A percentile compares a stretch with the other conserved stretches of the same genome.
Evolutionary conservation across 345 rosid genomes (phyloP).

Genomic region (Laguncularia racemosa): DNA sequence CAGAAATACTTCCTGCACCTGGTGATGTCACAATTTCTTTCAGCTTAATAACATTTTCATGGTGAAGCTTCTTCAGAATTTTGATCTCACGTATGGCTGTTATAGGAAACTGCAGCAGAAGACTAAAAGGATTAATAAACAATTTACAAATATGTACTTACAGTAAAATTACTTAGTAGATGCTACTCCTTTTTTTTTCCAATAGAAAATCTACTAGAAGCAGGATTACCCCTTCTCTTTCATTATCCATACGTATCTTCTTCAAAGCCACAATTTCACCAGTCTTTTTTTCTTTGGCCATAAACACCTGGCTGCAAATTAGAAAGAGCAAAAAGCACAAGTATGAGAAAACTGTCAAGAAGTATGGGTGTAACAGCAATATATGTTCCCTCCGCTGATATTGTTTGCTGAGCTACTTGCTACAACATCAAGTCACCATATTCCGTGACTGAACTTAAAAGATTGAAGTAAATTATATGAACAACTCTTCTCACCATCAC

Average conservation of each 20-base stretch:
- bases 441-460: no score
- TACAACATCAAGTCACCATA: no score
- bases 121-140: neutral
- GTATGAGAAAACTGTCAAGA: neutral
- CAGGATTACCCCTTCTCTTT: slow-evolving; percentile 75
- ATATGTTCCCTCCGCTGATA: no score
- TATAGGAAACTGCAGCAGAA: slow-evolving; percentile 48
- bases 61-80: slow-evolving; percentile 67
- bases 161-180: no score
- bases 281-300: slow-evolving; percentile 82
- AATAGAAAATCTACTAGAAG: no score
- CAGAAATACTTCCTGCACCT: slow-evolving; percentile 20
- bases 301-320: slow-evolving; percentile 78
- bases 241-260: slow-evolving; percentile 96
- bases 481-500: no score
- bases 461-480: no score
- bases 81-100: slow-evolving; percentile 79
- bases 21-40: slow-evolving; percentile 77
- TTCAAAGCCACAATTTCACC: slow-evolving; percentile 94
- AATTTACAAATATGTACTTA: no score
- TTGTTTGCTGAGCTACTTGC: no score
- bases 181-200: no score
- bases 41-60: slow-evolving; percentile 61
- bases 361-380: neutral
- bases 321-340: neutral